Base-by-base conservation (phyloP, 179 eudicot species). In the Silene noctiflora region DNA sequence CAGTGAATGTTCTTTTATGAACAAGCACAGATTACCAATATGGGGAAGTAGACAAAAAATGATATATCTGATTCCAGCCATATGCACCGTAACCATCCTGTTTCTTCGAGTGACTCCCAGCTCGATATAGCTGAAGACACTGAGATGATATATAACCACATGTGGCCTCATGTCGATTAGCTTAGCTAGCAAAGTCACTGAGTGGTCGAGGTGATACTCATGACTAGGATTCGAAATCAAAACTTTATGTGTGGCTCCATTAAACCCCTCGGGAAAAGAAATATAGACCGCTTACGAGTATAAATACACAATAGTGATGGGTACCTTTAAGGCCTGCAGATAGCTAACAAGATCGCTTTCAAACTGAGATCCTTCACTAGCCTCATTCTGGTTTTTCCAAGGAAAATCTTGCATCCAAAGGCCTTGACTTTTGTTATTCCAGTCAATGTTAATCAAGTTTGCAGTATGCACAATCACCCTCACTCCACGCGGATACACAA, bases 361-460 rank as follows among this genome's bases (percentile, higher is more conserved):
- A 88, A 95, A 95, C 70, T 81, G 89, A 82, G 89, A 84, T 27
- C 82, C 90, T 73, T 78, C 83, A 69, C 82, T 84, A 65, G 83
- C 42, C 74, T 69, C 79, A 67, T 76, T 83, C 73, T 83, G 85
- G 80, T 82, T 88, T 81, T 95, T 95, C 99, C 99, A 95, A 62
- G 99, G 99, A 63, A 95, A 95, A 90, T 95, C 99, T 89, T 95
- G 99, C 95, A 93, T 89, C 99, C 99, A 95, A 75, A 95, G 81
- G 70, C 96, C 99, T 82, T 95, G 99, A 76, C 88, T 91, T 86
- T 95, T 95, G 85, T 93, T 95, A 80, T 91, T 95, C 97, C 99
- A 95, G 78, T 95, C 99, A 77, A 93, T 92, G 78, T 85, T 65
- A 78, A 95, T 95, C 85, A 95, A 85, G 82, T 95, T 95, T 79